These are phyloP conservation scores for Psidium friedrichsthalianum DNA, from an alignment of 345 rosid genomes.

Conservation along the genomic window DNA sequence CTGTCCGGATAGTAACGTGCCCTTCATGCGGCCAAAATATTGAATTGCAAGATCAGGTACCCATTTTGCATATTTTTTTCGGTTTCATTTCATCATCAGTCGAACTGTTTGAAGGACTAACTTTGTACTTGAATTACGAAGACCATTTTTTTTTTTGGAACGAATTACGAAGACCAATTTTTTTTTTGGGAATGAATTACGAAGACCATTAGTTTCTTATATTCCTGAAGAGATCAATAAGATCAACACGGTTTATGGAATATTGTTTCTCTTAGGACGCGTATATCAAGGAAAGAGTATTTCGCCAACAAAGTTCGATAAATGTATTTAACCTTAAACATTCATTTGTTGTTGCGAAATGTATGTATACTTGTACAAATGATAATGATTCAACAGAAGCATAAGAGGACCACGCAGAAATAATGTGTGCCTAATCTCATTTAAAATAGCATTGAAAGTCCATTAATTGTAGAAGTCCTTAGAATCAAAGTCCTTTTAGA, in stretches of 20 bases:
- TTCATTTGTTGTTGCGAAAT: no score
- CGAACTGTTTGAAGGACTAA: background rate
- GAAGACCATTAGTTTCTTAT: background rate
- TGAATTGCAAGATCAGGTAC: constrained; percentile 57
- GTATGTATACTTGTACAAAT: no score
- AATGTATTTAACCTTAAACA: background rate
- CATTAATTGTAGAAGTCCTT: background rate
- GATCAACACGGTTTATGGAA: background rate
- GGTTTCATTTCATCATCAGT: background rate
- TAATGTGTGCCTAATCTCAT: background rate
- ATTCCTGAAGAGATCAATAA: background rate
- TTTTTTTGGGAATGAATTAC: background rate
- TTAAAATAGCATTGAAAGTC: background rate
- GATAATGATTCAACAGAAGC: background rate
- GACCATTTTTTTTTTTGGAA: background rate
- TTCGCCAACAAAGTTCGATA: background rate
- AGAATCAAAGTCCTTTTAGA: background rate
- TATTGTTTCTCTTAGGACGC: background rate
- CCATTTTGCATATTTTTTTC: background rate
- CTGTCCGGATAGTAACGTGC: constrained; percentile 24
- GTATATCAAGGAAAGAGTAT: background rate
- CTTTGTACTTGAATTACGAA: background rate
- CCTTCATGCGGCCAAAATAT: constrained; percentile 74
- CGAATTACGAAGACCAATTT: background rate
- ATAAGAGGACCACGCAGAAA: background rate